Percentiles rank a stretch among this genome's conserved stretches.
These are phyloP conservation scores for Solanum habrochaites DNA, from an alignment of 257 asterid species.

Conservation along the genomic window DNA sequence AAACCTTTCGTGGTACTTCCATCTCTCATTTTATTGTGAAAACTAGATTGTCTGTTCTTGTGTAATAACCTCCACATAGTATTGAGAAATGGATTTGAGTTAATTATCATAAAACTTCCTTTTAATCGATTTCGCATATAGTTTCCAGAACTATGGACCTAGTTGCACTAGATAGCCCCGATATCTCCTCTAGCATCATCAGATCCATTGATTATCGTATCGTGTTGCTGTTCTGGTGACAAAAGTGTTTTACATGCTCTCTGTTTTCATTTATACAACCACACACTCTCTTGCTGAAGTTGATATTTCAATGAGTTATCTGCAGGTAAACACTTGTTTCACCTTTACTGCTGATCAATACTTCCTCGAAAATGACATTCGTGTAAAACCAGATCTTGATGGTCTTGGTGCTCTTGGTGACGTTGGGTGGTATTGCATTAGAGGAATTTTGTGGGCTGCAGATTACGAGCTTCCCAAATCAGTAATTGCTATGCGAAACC, in stretches of 20 bases:
- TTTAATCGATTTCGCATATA: background rate
- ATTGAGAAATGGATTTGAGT: background rate
- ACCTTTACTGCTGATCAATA: constrained; percentile 14
- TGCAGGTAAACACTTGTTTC: constrained; percentile 20
- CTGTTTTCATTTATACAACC: background rate
- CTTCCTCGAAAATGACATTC: constrained; percentile 28
- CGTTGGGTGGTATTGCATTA: constrained; percentile 29
- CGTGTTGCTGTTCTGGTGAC: background rate
- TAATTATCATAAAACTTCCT: background rate
- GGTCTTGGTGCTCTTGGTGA: constrained; percentile 41
- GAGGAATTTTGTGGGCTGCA: constrained; percentile 23
- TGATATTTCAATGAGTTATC: background rate
- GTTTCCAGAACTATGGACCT: background rate
- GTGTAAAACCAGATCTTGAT: constrained; percentile 36
- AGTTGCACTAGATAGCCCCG: background rate
- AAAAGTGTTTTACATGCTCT: background rate
- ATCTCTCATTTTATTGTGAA: background rate
- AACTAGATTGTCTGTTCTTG: background rate
- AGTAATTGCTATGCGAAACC: constrained; percentile 18
- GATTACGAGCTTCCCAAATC: constrained; percentile 26
- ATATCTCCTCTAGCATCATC: background rate
- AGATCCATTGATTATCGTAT: background rate
- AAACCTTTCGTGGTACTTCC: background rate
- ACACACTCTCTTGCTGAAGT: background rate
- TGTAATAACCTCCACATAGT: background rate